Evolutionary conservation across 345 rosid genomes (phyloP), one percentile per base, ranked within the genome.

Genomic region (Clarkia xantiana): DNA sequence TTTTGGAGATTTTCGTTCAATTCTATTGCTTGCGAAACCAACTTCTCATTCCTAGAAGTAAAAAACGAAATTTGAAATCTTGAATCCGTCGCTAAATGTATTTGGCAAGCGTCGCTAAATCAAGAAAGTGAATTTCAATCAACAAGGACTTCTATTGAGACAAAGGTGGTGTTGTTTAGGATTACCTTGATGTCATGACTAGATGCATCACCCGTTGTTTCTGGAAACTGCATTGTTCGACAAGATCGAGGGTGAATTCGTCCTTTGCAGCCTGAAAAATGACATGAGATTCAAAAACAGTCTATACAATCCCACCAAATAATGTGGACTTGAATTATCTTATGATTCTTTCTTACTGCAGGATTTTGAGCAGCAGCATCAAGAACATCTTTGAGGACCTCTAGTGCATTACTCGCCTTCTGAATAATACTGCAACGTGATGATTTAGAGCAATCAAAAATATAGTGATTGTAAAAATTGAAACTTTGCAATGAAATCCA

Each of bases 191-290:
- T 73, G 83, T 78, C 78, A 79, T 67, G 61, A 81, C 85, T 34
- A 91, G 89, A 73, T 91, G 94, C 96, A 91, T 78, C 45, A 86
- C 79, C 3, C 77, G 76, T 62, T 91, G 93, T 77, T 91, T 91
- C 75, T 86, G 98, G 79, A 86, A 91, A 14, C 96, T 79, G 71
- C 96, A 91, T 51, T 91, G 98, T 71, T 91, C 98, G 46, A 91
- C 96, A 48, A 91, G 98, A 76, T 91, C 98, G 64, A 91, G 94
- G 42, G 98, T 84, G 64, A 91, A 91, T 70, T 91, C 94, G 64
- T 83, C 89, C 66, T 69, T 81, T 47, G 79, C 94, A 52, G 75
- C 89, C 98, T 86, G 56, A 59, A 75, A 50, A 57, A 64, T 10
- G 66, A 58, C 16, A 45, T 15, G 52, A 49, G 13, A 47, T 47